Evolutionary conservation across 1,284 basidiomycete species (phyloP).

Genomic region (Tremellales sp.): DNA sequence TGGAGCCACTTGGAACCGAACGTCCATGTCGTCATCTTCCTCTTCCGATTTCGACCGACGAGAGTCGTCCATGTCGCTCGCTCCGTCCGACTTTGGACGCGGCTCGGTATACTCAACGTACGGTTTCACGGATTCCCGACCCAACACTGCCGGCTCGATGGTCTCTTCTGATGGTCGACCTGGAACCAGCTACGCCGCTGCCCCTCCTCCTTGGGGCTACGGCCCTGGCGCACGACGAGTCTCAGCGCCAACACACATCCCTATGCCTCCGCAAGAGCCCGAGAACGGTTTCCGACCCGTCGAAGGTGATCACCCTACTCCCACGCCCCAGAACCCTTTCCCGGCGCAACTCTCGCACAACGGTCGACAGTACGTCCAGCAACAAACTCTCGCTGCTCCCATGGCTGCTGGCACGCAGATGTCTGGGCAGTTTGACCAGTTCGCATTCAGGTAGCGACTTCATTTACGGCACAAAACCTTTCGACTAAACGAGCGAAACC

Average conservation of each 20-base stretch:
- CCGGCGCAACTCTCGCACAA: too few species aligned
- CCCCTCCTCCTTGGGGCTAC: background rate
- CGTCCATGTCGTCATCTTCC: slow-evolving; percentile 19
- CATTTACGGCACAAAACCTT: too few species aligned
- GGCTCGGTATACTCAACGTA: background rate
- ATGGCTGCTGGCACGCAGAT: too few species aligned
- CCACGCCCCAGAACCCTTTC: slow-evolving; percentile 29
- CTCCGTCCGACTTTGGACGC: slow-evolving; percentile 1
- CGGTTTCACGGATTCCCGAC: slow-evolving; percentile 4
- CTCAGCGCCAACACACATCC: slow-evolving; percentile 25
- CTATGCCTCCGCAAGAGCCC: slow-evolving; percentile 14
- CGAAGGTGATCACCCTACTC: slow-evolving; percentile 28
- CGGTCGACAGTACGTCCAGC: too few species aligned
- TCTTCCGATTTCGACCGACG: slow-evolving; percentile 30
- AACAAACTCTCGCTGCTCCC: too few species aligned
- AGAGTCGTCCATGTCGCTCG: slow-evolving; percentile 10
- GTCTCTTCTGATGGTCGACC: background rate
- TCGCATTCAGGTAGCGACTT: too few species aligned
- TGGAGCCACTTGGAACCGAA: slow-evolving; percentile 10
- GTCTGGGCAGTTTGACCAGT: too few species aligned
- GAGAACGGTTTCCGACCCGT: slow-evolving; percentile 14
- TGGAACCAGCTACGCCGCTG: background rate
- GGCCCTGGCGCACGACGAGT: slow-evolving; percentile 12
- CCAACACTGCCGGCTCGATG: slow-evolving; percentile 1
- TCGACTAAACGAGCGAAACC: too few species aligned